These are phyloP conservation scores for Begonia loranthoides DNA, from an alignment of 306 rosid genomes.

Conservation along the genomic window DNA sequence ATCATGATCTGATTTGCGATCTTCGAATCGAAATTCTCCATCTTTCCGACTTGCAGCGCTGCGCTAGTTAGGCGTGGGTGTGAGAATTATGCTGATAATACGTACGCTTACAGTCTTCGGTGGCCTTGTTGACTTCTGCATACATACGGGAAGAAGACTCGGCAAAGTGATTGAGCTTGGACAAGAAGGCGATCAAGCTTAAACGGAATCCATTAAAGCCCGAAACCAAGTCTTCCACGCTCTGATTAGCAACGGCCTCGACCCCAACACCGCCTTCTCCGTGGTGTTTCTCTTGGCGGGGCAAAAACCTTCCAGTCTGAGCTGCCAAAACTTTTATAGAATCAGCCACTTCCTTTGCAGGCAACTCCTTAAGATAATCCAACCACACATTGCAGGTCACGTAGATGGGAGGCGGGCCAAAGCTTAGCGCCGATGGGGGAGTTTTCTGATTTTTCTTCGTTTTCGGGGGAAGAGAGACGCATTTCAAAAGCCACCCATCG, in stretches of 20 bases:
- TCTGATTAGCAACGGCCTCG: neutral
- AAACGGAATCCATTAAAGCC: constrained; percentile 51
- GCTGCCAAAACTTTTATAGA: constrained; percentile 49
- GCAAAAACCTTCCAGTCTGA: constrained; percentile 45
- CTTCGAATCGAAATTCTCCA: no score
- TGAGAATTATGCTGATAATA: constrained; percentile 23
- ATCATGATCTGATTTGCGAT: no score
- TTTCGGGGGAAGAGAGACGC: constrained; percentile 35
- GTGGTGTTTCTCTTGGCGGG: constrained; percentile 58
- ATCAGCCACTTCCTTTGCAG: constrained; percentile 40
- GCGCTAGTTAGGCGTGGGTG: no score
- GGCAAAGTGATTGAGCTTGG: constrained; percentile 40
- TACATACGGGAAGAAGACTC: constrained; percentile 51
- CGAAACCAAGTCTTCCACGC: constrained; percentile 33
- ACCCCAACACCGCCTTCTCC: constrained; percentile 17
- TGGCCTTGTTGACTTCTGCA: constrained; percentile 27
- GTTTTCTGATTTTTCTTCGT: constrained; percentile 36
- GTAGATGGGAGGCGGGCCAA: constrained; percentile 74
- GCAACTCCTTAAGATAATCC: constrained; percentile 24
- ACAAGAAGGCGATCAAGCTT: constrained; percentile 44
- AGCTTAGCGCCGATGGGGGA: constrained; percentile 7
- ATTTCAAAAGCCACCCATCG: constrained; percentile 68
- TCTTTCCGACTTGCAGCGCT: no score
- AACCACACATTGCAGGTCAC: constrained; percentile 50
- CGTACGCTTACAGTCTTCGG: constrained; percentile 19